Base-by-base conservation (phyloP, 2,329 filamentous ascomycete genomes). In the Colletotrichum sp. region DNA sequence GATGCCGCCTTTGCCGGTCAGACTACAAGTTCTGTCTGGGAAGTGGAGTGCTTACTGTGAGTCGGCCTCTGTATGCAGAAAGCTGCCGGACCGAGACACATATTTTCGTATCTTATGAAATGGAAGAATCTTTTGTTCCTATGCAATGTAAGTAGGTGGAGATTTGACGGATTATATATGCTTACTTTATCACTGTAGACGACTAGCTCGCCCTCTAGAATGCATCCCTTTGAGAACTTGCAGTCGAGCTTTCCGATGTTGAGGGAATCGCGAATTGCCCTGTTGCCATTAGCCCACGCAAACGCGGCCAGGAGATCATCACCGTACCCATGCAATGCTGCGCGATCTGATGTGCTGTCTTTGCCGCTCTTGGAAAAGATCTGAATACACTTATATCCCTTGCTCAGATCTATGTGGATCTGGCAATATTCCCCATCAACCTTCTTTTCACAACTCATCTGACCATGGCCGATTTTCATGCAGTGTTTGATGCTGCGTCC, bases 351-450 rank as follows among this genome's bases (percentile, higher is more conserved):
- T 0, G 95, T 98, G 60, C 95, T 96, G 79, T 98, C 95, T 82
- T 97, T 98, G 74, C 96, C 95, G 80, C 95, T 97, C 82, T 98
- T 98, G 12, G 95, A 98, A 82, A 97, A 98, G 34, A 98, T 96
- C 78, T 94, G 93, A 32, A 98, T 92, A 64, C 88, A 90, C 1
- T 89, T 81, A 2, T 74, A 81, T 18, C 86, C 85, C 66, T 90
- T 91, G 10, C 86, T 86, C 8, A 95, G 85, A 80, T 98, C 92
- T 52, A 98, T 87, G 80, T 98, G 96, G 34, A 98, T 92, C 82
- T 98, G 96, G 79, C 95, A 98, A 79, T 97, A 98, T 83, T 98
- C 96, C 15, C 95, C 95, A 80, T 98, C 95, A 77, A 98, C 92
- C 82, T 98, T 98, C 68, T 93, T 89, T 83, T 98, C 95, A 28